A percentile compares a stretch with the other conserved stretches of the same genome.
phyloP scores from a whole-genome alignment of 1,284 basidiomycete species.

The Heterobasidion occidentale region DNA sequence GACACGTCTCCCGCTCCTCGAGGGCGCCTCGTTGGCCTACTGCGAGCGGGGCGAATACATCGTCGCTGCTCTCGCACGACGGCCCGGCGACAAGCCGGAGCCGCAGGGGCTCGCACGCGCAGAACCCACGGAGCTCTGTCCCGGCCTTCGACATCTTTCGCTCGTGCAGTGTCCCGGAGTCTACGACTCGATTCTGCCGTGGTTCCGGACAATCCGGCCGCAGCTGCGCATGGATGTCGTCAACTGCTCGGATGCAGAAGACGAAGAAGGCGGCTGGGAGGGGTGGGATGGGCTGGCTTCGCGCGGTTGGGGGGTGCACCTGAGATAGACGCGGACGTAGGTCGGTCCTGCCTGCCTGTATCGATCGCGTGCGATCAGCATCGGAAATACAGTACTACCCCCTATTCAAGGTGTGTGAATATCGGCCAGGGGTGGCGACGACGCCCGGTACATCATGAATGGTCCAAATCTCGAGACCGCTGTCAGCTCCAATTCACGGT shows the following conservation, averaged over 20 bases:
- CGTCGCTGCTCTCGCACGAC: neutral
- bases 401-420: no score
- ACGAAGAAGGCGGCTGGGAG: neutral
- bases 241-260: neutral
- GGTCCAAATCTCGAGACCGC: no score
- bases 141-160: neutral
- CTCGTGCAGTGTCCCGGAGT: neutral
- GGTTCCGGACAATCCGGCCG: neutral
- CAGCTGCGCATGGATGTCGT: neutral
- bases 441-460: no score
- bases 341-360: no score
- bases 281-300: neutral
- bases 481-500: no score
- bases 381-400: no score
- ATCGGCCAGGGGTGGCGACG: no score
- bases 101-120: neutral
- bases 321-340: neutral
- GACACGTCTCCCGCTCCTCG: neutral
- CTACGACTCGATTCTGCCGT: neutral
- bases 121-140: neutral
- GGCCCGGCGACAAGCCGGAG: neutral
- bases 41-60: neutral
- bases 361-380: no score
- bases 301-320: neutral
- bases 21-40: neutral